Evolutionary conservation across 148 eudicot species (phyloP).

Genomic region (Chenopodium berlandieri): DNA sequence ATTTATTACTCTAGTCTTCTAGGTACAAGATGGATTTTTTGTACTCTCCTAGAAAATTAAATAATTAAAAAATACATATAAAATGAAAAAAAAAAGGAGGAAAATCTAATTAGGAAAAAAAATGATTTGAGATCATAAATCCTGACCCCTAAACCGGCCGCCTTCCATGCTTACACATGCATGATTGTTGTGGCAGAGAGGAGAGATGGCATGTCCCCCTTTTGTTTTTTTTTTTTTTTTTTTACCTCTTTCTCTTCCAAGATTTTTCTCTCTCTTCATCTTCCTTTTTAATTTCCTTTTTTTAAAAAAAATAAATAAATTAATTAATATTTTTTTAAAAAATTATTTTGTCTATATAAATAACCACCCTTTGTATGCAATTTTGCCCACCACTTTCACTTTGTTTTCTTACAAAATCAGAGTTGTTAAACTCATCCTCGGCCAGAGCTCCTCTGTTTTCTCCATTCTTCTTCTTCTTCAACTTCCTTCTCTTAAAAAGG

Average conservation of each 20-base stretch:
- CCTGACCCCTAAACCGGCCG: constrained; percentile 53
- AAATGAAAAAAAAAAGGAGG: not conserved
- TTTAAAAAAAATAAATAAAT: too few species aligned
- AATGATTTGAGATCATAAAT: constrained; percentile 22
- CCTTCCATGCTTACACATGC: constrained; percentile 88
- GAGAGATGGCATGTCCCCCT: constrained; percentile 36
- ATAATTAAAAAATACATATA: not conserved
- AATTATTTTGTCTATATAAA: constrained; percentile 2
- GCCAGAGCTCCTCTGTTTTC: constrained; percentile 27
- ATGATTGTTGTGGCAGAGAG: constrained; percentile 73
- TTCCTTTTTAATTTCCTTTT: not conserved
- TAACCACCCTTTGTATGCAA: constrained; percentile 17
- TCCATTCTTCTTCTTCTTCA: constrained; percentile 1
- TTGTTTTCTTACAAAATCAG: constrained; percentile 7
- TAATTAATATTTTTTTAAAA: not conserved
- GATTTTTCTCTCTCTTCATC: not conserved
- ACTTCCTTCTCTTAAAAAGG: constrained; percentile 36
- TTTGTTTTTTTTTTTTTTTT: too few species aligned
- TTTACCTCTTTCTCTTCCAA: constrained; percentile 1
- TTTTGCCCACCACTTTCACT: constrained; percentile 23
- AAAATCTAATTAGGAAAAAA: not conserved
- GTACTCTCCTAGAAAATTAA: not conserved
- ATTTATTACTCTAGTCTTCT: too few species aligned
- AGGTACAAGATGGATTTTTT: not conserved
- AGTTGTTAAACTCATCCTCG: constrained; percentile 5